Percentiles rank a stretch among this genome's conserved stretches.
Conservation (phyloP, 2,329 filamentous ascomycete genomes). For the Colletotrichum caudatum region DNA sequence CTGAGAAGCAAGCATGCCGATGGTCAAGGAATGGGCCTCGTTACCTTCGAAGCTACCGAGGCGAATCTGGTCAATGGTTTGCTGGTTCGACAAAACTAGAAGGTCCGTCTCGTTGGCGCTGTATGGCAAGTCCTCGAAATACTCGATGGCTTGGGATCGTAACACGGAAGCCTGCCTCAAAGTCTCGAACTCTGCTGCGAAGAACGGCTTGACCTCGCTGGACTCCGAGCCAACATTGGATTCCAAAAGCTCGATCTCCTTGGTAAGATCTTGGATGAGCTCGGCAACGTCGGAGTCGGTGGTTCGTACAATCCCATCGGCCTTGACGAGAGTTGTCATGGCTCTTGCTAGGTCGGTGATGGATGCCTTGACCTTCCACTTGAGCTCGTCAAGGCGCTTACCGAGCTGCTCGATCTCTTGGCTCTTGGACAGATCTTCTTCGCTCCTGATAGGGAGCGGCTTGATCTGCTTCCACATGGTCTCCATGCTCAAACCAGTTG, state of each 20-base stretch:
- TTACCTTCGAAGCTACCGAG: conserved; percentile 43
- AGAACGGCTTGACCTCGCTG: conserved; percentile 60
- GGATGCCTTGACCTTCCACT: conserved; percentile 68
- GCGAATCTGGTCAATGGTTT: conserved; percentile 58
- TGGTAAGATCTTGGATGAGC: conserved; percentile 62
- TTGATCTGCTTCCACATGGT: conserved; percentile 79
- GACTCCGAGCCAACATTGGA: conserved; percentile 57
- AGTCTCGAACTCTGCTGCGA: conserved; percentile 67
- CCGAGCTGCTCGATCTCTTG: conserved; percentile 68
- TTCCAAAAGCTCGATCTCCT: conserved; percentile 66
- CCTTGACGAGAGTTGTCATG: conserved; percentile 65
- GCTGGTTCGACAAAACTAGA: conserved; percentile 61
- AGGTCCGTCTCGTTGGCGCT: conserved; percentile 53
- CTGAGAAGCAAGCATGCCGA: conserved; percentile 34
- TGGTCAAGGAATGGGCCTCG: conserved; percentile 32
- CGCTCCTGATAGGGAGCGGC: conserved; percentile 67
- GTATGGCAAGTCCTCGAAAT: conserved; percentile 8
- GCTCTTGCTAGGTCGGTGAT: conserved; percentile 65
- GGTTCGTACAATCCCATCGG: conserved; percentile 67
- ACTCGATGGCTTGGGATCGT: conserved; percentile 45
- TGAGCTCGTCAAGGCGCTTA: conserved; percentile 69
- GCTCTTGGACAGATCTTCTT: conserved; percentile 59
- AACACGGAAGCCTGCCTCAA: conserved; percentile 66
- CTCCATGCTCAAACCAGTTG: conserved; percentile 84
- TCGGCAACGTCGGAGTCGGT: conserved; percentile 56